phyloP scores from a whole-genome alignment of 2,329 filamentous ascomycete genomes.

The Aspergillus puulaauensis region DNA sequence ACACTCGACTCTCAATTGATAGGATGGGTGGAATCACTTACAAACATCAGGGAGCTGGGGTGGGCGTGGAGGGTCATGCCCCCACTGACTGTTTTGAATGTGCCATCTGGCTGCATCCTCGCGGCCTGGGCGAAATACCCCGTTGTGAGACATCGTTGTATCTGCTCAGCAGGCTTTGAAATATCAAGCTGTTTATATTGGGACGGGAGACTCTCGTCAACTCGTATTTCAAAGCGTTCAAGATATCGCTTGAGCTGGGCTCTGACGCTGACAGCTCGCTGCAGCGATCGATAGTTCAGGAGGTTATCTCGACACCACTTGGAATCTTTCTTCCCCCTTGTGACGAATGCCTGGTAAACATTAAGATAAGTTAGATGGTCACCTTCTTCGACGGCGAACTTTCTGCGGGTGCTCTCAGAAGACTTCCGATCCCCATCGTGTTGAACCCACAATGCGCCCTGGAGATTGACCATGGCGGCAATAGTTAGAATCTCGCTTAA shows the following conservation, averaged over 20 bases:
- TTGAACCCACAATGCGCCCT: constrained; percentile 78
- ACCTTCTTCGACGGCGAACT: constrained; percentile 89
- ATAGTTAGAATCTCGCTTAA: constrained; percentile 85
- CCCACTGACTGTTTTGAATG: constrained; percentile 80
- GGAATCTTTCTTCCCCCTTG: constrained; percentile 75
- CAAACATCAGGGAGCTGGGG: constrained; percentile 88
- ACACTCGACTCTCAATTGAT: neutral
- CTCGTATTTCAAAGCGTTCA: constrained; percentile 75
- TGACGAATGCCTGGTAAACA: constrained; percentile 86
- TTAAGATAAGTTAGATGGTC: constrained; percentile 92
- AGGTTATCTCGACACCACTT: constrained; percentile 85
- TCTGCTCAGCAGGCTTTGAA: constrained; percentile 64
- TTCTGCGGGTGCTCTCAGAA: constrained; percentile 71
- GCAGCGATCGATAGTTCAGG: constrained; percentile 83
- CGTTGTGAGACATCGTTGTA: constrained; percentile 79
- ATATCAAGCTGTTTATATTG: constrained; percentile 31
- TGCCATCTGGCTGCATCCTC: constrained; percentile 90
- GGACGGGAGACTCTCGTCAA: constrained; percentile 58
- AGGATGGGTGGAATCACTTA: constrained; percentile 36
- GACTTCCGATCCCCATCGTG: constrained; percentile 74
- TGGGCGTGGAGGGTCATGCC: constrained; percentile 79
- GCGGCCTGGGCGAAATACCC: constrained; percentile 94
- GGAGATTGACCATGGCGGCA: constrained; percentile 87
- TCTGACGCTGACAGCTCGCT: constrained; percentile 78
- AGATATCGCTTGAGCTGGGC: constrained; percentile 84